Percentiles rank a stretch among this genome's conserved stretches.
phyloP scores from a whole-genome alignment of 2,329 filamentous ascomycete species.

The Plectosphaerella cucumerina region DNA sequence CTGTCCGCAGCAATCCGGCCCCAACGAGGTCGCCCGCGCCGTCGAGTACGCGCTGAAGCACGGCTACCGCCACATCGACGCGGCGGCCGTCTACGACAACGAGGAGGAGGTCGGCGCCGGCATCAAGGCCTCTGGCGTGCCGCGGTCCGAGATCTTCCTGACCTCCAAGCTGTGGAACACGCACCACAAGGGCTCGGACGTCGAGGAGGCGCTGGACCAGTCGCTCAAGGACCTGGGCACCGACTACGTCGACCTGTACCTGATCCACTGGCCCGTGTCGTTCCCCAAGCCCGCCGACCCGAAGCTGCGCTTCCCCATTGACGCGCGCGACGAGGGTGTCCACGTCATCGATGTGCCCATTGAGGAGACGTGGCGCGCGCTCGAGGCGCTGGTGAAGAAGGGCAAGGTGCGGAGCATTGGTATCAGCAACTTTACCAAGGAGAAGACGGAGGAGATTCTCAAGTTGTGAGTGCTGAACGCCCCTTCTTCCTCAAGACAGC shows the following conservation, averaged over 20 bases:
- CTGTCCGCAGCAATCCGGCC: slow-evolving; percentile 40
- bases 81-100: slow-evolving; percentile 62
- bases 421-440: slow-evolving; percentile 53
- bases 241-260: slow-evolving; percentile 25
- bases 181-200: slow-evolving; percentile 21
- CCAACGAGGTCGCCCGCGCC: slow-evolving; percentile 35
- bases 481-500: slow-evolving; percentile 16
- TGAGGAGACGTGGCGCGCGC: slow-evolving; percentile 57
- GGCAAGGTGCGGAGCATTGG: slow-evolving; percentile 55
- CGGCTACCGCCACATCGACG: slow-evolving; percentile 58
- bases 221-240: slow-evolving; percentile 23
- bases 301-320: slow-evolving; percentile 34
- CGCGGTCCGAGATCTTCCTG: slow-evolving; percentile 45
- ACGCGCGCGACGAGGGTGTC: slow-evolving; percentile 42
- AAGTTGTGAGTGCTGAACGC: slow-evolving; percentile 6
- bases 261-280: slow-evolving; percentile 47
- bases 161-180: slow-evolving; percentile 30
- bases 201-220: slow-evolving; percentile 21
- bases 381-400: slow-evolving; percentile 53
- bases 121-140: slow-evolving; percentile 40
- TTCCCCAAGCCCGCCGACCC: slow-evolving; percentile 38
- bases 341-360: slow-evolving; percentile 27
- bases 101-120: slow-evolving; percentile 49
- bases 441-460: slow-evolving; percentile 50
- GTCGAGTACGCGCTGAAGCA: slow-evolving; percentile 53